These are phyloP conservation scores for Diaporthe ilicicola DNA, from an alignment of 2,329 filamentous ascomycete genomes.

Conservation along the genomic window DNA sequence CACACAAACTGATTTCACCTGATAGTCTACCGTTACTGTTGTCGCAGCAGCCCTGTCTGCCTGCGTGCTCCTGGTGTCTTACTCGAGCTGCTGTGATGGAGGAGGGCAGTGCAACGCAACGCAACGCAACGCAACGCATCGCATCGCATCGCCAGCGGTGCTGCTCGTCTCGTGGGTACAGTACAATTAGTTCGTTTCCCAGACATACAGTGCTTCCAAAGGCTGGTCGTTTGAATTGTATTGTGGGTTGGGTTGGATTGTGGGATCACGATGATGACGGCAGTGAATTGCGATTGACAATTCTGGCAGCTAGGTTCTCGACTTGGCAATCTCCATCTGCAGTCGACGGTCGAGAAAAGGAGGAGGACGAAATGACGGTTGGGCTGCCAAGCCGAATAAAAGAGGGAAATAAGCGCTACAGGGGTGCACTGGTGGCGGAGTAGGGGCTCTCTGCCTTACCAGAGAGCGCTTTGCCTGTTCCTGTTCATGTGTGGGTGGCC, in stretches of 20 bases:
- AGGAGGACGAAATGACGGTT: constrained; percentile 24
- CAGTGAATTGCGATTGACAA: constrained; percentile 22
- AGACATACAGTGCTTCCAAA: not conserved
- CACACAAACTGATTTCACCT: not conserved
- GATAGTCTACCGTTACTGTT: not conserved
- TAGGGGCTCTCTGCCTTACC: constrained; percentile 11
- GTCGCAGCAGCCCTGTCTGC: constrained; percentile 9
- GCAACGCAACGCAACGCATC: not conserved
- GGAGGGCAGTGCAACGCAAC: constrained; percentile 12
- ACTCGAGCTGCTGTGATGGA: not conserved
- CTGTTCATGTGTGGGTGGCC: too few species aligned
- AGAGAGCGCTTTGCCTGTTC: too few species aligned
- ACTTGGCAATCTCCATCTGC: constrained; percentile 16
- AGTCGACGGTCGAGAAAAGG: not conserved
- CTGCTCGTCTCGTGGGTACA: not conserved
- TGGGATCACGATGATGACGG: constrained; percentile 12
- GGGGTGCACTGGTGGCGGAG: constrained; percentile 3
- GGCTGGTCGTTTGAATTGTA: too few species aligned
- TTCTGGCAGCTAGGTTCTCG: not conserved
- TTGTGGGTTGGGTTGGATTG: not conserved
- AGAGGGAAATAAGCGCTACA: constrained; percentile 23
- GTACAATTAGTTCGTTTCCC: not conserved
- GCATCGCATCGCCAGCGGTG: not conserved
- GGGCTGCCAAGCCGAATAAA: constrained; percentile 21
- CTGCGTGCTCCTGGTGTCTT: constrained; percentile 18